Conservation (phyloP, 345 rosid species). For the Garcia nutans region DNA sequence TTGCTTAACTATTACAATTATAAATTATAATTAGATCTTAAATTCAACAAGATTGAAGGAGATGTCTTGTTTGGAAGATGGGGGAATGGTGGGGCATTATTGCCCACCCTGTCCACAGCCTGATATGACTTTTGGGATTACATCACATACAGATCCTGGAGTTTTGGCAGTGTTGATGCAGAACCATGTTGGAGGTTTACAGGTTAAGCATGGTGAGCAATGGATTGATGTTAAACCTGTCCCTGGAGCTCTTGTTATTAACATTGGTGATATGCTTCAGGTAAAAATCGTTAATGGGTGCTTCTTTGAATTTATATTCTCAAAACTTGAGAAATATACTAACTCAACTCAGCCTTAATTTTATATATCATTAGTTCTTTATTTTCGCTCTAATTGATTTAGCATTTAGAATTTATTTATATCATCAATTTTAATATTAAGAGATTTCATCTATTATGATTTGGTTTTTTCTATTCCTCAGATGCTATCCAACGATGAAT, state of each 20-base stretch:
- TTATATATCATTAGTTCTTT: too few relatives aligned
- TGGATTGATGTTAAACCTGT: slow-evolving; percentile 54
- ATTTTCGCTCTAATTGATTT: too few relatives aligned
- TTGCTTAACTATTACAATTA: too few relatives aligned
- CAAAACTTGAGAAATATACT: too few relatives aligned
- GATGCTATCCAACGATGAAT: slow-evolving; percentile 53
- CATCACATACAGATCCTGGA: slow-evolving; percentile 52
- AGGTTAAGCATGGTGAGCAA: slow-evolving; percentile 40
- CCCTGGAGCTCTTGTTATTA: slow-evolving; percentile 48
- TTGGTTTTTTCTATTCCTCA: slow-evolving; percentile 11
- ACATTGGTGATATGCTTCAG: slow-evolving; percentile 39
- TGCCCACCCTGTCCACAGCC: slow-evolving; percentile 62
- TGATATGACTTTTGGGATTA: slow-evolving; percentile 45
- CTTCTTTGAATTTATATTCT: too few relatives aligned
- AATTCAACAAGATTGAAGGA: slow-evolving; percentile 33
- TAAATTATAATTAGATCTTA: too few relatives aligned
- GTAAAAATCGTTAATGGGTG: too few relatives aligned
- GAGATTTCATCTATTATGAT: background rate
- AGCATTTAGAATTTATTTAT: too few relatives aligned
- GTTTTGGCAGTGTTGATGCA: slow-evolving; percentile 45
- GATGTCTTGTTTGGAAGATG: slow-evolving; percentile 34
- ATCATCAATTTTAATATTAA: too few relatives aligned
- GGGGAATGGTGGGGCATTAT: slow-evolving; percentile 46
- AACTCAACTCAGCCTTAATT: too few relatives aligned
- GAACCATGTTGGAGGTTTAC: slow-evolving; percentile 49